Conservation (phyloP, 257 asterid genomes). For the Solanum chiquidenum region DNA sequence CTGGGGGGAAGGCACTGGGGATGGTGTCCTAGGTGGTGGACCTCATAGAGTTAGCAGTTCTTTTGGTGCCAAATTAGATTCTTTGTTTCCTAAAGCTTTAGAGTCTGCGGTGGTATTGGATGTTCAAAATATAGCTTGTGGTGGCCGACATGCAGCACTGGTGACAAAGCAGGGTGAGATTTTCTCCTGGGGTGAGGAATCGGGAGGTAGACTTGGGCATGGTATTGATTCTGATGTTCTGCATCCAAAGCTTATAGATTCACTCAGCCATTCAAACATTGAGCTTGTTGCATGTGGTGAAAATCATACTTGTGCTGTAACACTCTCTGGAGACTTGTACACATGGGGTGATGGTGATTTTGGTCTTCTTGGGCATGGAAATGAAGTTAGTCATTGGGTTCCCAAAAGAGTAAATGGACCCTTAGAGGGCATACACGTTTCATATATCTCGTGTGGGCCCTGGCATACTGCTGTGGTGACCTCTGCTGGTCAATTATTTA, state of each 20-base stretch:
- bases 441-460: constrained; percentile 83
- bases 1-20: constrained; percentile 92
- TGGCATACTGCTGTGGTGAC: constrained; percentile 96
- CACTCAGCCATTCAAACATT: constrained; percentile 57
- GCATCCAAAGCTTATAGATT: constrained; percentile 77
- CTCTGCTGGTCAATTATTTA: constrained; percentile 85
- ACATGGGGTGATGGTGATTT: constrained; percentile 91
- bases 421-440: constrained; percentile 74
- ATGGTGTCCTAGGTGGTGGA: constrained; percentile 75
- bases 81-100: constrained; percentile 68
- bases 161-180: constrained; percentile 90
- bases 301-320: constrained; percentile 84
- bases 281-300: constrained; percentile 93
- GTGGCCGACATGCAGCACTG: constrained; percentile 71
- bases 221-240: constrained; percentile 83
- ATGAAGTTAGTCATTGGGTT: constrained; percentile 88
- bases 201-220: constrained; percentile 91
- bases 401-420: constrained; percentile 86
- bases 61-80: constrained; percentile 52
- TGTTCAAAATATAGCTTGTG: constrained; percentile 89
- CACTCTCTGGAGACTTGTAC: constrained; percentile 87
- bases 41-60: constrained; percentile 38
- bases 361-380: constrained; percentile 89
- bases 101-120: constrained; percentile 87
- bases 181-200: constrained; percentile 93